A percentile compares a stretch with the other conserved stretches of the same genome.
Conservation (phyloP, 257 asterid genomes). For the Solanum etuberosum region DNA sequence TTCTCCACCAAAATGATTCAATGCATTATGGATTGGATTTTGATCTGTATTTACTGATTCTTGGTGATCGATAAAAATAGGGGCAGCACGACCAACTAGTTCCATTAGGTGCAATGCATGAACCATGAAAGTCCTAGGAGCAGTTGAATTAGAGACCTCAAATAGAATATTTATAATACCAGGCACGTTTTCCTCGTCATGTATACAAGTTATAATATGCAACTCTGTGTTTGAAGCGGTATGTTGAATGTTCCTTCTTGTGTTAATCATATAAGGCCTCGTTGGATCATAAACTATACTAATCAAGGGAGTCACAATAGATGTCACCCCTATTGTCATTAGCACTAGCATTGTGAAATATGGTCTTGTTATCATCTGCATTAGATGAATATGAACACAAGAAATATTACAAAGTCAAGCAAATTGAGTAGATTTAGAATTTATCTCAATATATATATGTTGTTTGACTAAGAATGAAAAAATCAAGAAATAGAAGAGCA, state of each 20-base stretch:
- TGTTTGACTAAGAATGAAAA: background rate
- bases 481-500: background rate
- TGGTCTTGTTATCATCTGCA: constrained; percentile 50
- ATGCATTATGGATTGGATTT: constrained; percentile 37
- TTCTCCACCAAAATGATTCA: constrained; percentile 25
- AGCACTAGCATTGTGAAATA: constrained; percentile 46
- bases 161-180: constrained; percentile 36
- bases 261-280: constrained; percentile 66
- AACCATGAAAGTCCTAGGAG: constrained; percentile 31
- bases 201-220: constrained; percentile 39
- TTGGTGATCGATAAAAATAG: constrained; percentile 47
- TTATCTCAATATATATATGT: background rate
- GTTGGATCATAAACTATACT: constrained; percentile 60
- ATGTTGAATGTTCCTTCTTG: constrained; percentile 61
- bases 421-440: background rate
- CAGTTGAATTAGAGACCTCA: constrained; percentile 42
- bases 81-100: constrained; percentile 51
- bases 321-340: constrained; percentile 26
- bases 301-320: constrained; percentile 42
- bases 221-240: constrained; percentile 40
- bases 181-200: constrained; percentile 32
- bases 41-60: background rate
- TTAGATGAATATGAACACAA: background rate
- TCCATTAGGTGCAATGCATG: constrained; percentile 46
- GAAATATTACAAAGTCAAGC: background rate